These are phyloP conservation scores for Barnettozyma hawaiiensis DNA, from an alignment of 1,139 yeast genomes.

Conservation along the genomic window DNA sequence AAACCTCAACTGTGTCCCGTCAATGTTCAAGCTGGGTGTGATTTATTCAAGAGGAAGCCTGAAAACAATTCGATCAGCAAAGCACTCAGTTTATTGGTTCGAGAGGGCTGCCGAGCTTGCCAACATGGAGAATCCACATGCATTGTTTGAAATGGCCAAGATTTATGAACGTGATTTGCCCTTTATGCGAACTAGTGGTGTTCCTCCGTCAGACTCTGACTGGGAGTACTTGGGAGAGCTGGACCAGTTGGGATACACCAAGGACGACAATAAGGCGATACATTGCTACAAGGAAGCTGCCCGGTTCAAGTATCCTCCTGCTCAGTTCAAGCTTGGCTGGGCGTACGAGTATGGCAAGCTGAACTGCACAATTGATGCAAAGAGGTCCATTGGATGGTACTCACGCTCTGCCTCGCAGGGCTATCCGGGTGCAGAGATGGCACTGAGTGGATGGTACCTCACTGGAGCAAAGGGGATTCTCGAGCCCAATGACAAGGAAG, in stretches of 20 bases:
- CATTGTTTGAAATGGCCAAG: conserved; percentile 62
- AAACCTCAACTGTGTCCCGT: conserved; percentile 45
- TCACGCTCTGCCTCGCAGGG: conserved; percentile 67
- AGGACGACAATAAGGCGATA: conserved; percentile 56
- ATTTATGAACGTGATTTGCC: conserved; percentile 63
- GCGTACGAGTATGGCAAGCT: conserved; percentile 84
- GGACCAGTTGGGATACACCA: conserved; percentile 21
- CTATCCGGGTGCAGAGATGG: conserved; percentile 84
- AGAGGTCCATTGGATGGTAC: conserved; percentile 86
- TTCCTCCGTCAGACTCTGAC: conserved; percentile 24
- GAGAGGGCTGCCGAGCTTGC: conserved; percentile 46
- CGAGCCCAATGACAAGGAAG: conserved; percentile 67
- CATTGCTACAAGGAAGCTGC: conserved; percentile 75
- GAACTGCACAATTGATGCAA: conserved; percentile 59
- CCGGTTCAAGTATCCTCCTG: conserved; percentile 62
- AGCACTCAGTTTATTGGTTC: conserved; percentile 51
- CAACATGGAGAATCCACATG: conserved; percentile 43
- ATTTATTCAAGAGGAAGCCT: conserved; percentile 47
- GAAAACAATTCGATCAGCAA: conserved; percentile 38
- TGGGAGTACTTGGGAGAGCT: conserved; percentile 29
- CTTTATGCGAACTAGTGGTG: conserved; percentile 37
- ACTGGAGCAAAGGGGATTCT: conserved; percentile 75
- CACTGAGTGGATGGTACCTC: conserved; percentile 87
- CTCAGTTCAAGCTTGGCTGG: conserved; percentile 82
- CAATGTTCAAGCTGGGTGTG: conserved; percentile 68